A percentile compares a stretch with the other conserved stretches of the same genome.
phyloP scores from a whole-genome alignment of 129 eudicot genomes.

The Arctium minus region DNA sequence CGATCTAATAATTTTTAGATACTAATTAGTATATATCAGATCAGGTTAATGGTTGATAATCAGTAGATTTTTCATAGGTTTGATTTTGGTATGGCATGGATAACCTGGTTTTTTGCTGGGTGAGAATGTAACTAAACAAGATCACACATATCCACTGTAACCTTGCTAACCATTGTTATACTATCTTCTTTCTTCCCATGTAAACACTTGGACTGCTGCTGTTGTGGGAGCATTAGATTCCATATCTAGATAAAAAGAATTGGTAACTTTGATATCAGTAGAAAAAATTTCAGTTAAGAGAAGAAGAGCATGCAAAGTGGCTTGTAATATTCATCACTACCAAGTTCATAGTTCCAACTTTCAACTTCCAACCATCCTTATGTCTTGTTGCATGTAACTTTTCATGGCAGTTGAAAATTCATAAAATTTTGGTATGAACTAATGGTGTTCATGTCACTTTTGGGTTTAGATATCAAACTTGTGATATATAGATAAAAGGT shows the following conservation, averaged over 20 bases:
- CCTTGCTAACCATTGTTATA: background rate
- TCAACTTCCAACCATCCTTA: background rate
- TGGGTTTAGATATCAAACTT: background rate
- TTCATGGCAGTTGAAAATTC: background rate
- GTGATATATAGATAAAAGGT: background rate
- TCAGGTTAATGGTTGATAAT: background rate
- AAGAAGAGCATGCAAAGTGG: slow-evolving; percentile 11
- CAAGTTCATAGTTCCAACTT: background rate
- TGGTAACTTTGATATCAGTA: background rate
- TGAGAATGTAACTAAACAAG: background rate
- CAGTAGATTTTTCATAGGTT: background rate
- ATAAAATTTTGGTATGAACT: background rate
- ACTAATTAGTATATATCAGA: slow-evolving; percentile 4
- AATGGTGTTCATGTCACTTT: slow-evolving; percentile 5
- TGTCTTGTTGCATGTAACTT: slow-evolving; percentile 4
- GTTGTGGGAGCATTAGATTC: background rate
- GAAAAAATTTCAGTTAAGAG: background rate
- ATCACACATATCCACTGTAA: background rate
- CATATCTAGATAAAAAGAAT: background rate
- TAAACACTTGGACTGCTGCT: background rate
- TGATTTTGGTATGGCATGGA: background rate
- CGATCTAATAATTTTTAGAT: slow-evolving; percentile 5
- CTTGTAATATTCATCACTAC: background rate
- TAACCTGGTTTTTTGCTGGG: background rate
- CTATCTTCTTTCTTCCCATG: slow-evolving; percentile 3